Conservation (phyloP, 2,329 filamentous ascomycete genomes). For the Aspergillus alliaceus region DNA sequence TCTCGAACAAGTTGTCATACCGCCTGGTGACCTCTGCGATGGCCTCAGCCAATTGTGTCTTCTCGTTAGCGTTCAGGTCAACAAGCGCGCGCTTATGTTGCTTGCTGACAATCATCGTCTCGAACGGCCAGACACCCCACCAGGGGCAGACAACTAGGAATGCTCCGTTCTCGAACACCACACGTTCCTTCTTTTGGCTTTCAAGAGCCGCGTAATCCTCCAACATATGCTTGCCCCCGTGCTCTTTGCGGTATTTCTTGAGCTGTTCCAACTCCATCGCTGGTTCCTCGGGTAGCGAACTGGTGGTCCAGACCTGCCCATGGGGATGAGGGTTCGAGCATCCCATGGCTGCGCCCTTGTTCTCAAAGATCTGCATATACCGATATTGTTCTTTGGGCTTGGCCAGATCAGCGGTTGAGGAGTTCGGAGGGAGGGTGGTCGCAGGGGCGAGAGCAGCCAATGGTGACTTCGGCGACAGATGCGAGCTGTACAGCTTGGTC, state of each 20-base stretch:
- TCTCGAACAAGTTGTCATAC: conserved; percentile 97
- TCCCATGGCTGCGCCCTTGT: conserved; percentile 96
- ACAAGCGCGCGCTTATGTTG: conserved; percentile 80
- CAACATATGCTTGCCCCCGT: conserved; percentile 73
- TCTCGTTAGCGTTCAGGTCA: conserved; percentile 73
- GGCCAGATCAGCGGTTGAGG: conserved; percentile 45
- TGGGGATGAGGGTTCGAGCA: conserved; percentile 98
- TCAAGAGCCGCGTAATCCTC: conserved; percentile 86
- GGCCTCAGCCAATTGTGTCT: conserved; percentile 72
- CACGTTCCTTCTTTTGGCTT: conserved; percentile 74
- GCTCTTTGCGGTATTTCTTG: conserved; percentile 71
- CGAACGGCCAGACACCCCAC: conserved; percentile 98
- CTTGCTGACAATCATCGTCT: conserved; percentile 86
- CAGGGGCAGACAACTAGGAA: conserved; percentile 92
- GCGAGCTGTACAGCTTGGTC: conserved; percentile 83
- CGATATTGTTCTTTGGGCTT: conserved; percentile 74
- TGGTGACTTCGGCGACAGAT: conserved; percentile 71
- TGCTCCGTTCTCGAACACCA: conserved; percentile 81
- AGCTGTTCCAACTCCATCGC: conserved; percentile 75
- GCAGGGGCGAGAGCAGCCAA: conserved; percentile 52
- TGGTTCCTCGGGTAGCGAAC: conserved; percentile 85
- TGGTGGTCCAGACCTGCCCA: conserved; percentile 95
- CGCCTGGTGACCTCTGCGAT: conserved; percentile 85
- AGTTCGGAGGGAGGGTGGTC: conserved; percentile 49
- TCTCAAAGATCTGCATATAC: conserved; percentile 99